These are phyloP conservation scores for Tetrahymena borealis DNA, from an alignment of 73 alveolate genomes.

Conservation along the genomic window DNA sequence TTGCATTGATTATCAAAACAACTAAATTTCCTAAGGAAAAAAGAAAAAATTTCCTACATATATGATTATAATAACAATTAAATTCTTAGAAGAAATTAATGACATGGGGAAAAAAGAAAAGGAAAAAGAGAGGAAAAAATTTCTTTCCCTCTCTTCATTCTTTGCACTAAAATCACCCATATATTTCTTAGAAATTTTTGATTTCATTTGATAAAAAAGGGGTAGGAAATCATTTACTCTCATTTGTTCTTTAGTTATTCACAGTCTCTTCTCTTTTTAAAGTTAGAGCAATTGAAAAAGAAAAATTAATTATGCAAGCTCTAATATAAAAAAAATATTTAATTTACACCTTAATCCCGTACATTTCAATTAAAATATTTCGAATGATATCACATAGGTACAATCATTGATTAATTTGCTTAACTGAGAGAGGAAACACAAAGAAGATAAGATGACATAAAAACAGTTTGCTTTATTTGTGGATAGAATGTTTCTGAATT, in stretches of 20 bases:
- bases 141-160: not conserved
- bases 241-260: not conserved
- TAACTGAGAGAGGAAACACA: conserved; percentile 61
- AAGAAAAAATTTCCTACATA: too few relatives aligned
- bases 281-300: too few relatives aligned
- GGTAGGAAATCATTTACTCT: not conserved
- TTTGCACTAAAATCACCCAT: not conserved
- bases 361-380: not conserved
- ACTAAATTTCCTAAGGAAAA: too few relatives aligned
- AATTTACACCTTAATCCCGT: not conserved
- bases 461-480: conserved; percentile 63
- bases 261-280: not conserved
- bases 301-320: not conserved
- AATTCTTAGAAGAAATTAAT: too few relatives aligned
- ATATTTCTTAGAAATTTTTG: not conserved
- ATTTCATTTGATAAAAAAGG: too few relatives aligned
- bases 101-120: not conserved
- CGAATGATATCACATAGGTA: conserved; percentile 44
- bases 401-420: conserved; percentile 88
- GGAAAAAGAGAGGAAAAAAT: not conserved
- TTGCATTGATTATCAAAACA: too few relatives aligned
- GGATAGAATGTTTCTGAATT: conserved; percentile 4
- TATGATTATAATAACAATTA: too few relatives aligned
- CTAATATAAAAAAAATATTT: not conserved
- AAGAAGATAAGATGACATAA: conserved; percentile 49